Base-by-base conservation (phyloP, 805 yeast species). In the Ogataea saltuana region DNA sequence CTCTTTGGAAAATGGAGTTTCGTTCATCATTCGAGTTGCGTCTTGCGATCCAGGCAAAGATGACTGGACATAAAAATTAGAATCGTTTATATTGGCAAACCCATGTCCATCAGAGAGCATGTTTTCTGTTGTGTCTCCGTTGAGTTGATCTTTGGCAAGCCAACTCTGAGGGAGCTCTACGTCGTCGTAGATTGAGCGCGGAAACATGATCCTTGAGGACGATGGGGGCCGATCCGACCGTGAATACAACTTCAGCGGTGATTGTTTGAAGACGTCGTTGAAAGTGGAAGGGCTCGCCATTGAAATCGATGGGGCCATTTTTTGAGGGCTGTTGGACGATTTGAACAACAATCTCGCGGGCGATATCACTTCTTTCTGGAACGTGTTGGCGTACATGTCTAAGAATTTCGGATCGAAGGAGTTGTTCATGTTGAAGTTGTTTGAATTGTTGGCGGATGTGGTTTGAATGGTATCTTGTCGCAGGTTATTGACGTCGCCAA, bases 1-100 rank as follows among this genome's bases (percentile, higher is more conserved):
- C 17, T 42, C 54, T 31, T 46, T 51, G 17, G 44, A 41, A 27
- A 39, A 48, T 3, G 50, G 39, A 2, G 41, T 32, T 12, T 49
- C 55, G 13, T 44, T 45, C 23, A 47, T 20, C 4, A 45, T 22
- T 32, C 48, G 32, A 10, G 50, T 41, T 1, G 49, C 48, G 29
- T 52, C 56, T 19, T 42, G 49, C 3, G 56, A 52, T 4, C 50
- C 53, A 15, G 53, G 51, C 13, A 52, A 26, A 2, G 56, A 52
- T 9, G 53, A 47, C 28, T 37, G 49, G 13, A 49, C 42, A 18
- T 35, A 46, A 30, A 52, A 49, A 15, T 49, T 47, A 4, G 53
- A 52, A 9, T 49, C 50, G 35, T 41, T 49, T 15, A 44, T 37
- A 29, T 45, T 38, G 6, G 45, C 45, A 27, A 47, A 49, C 2